Evolutionary conservation across 164 flowering plant genomes (phyloP).

Genomic region (Umbellularia californica): DNA sequence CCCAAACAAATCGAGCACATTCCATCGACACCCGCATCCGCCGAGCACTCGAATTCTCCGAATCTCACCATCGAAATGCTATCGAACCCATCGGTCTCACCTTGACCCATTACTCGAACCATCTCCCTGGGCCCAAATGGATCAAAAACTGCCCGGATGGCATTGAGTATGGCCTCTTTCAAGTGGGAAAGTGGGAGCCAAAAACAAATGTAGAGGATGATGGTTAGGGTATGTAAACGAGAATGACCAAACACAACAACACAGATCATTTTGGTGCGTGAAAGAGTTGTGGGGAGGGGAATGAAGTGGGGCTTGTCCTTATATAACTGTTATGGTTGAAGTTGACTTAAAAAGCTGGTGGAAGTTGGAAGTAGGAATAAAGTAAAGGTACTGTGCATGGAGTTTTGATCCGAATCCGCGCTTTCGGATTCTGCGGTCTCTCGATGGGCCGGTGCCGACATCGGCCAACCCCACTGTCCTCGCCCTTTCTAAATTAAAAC

Average conservation of each 20-base stretch:
- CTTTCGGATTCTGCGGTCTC: background rate
- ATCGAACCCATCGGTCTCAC: background rate
- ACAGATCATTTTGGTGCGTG: constrained; percentile 12
- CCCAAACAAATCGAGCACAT: constrained; percentile 49
- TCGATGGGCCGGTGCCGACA: background rate
- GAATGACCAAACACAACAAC: constrained; percentile 15
- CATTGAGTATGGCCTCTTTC: constrained; percentile 10
- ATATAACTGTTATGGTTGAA: background rate
- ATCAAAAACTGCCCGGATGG: background rate
- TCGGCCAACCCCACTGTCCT: background rate
- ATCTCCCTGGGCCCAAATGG: background rate
- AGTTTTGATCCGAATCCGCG: background rate
- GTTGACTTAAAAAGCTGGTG: background rate
- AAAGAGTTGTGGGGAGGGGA: background rate
- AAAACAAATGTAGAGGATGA: constrained; percentile 37
- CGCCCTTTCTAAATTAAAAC: too few species aligned
- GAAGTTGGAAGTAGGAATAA: background rate
- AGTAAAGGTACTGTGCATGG: background rate
- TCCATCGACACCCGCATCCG: constrained; percentile 1
- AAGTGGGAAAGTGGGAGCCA: constrained; percentile 31
- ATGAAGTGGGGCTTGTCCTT: background rate
- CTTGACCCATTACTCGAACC: background rate
- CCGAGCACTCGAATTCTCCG: constrained; percentile 17
- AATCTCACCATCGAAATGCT: constrained; percentile 20
- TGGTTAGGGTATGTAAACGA: constrained; percentile 13